Conservation (phyloP, 129 eudicot species). For the Rutidosis leptorrhynchoides region DNA sequence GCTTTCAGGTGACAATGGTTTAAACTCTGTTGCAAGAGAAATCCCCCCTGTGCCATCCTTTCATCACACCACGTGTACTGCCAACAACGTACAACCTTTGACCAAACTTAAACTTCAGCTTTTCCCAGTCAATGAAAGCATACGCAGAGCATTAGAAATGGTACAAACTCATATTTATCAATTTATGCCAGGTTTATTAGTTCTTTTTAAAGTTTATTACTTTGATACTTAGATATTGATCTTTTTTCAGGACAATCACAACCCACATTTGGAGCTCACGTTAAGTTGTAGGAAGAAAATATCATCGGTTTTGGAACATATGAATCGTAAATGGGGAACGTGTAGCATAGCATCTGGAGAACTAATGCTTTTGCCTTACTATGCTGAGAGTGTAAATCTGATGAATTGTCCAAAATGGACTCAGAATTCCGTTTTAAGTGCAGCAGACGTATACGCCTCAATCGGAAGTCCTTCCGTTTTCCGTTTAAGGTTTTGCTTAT, state of each 20-base stretch:
- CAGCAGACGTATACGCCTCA: slow-evolving; percentile 71
- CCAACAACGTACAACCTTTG: slow-evolving; percentile 38
- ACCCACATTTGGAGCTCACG: slow-evolving; percentile 57
- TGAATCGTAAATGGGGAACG: slow-evolving; percentile 85
- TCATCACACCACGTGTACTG: slow-evolving; percentile 25
- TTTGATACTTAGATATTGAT: slow-evolving; percentile 7
- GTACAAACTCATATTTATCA: slow-evolving; percentile 32
- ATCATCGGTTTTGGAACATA: slow-evolving; percentile 83
- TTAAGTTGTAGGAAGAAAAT: slow-evolving; percentile 80
- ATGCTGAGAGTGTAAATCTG: slow-evolving; percentile 40
- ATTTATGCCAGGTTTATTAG: not conserved
- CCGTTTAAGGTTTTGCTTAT: slow-evolving; percentile 68
- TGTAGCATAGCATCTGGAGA: slow-evolving; percentile 66
- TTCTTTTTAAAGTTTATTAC: not conserved
- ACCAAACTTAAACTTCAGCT: slow-evolving; percentile 81
- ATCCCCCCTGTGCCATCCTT: slow-evolving; percentile 33
- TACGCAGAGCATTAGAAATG: slow-evolving; percentile 79
- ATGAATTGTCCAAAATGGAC: slow-evolving; percentile 60
- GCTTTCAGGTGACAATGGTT: slow-evolving; percentile 38
- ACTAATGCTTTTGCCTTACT: slow-evolving; percentile 65
- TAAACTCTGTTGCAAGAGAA: slow-evolving; percentile 37
- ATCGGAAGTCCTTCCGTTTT: slow-evolving; percentile 75
- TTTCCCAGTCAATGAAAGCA: slow-evolving; percentile 76
- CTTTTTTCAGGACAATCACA: slow-evolving; percentile 33
- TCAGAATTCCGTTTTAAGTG: slow-evolving; percentile 60